phyloP scores from a whole-genome alignment of 169 alveolate species.

The Toxoplasma gondii region DNA sequence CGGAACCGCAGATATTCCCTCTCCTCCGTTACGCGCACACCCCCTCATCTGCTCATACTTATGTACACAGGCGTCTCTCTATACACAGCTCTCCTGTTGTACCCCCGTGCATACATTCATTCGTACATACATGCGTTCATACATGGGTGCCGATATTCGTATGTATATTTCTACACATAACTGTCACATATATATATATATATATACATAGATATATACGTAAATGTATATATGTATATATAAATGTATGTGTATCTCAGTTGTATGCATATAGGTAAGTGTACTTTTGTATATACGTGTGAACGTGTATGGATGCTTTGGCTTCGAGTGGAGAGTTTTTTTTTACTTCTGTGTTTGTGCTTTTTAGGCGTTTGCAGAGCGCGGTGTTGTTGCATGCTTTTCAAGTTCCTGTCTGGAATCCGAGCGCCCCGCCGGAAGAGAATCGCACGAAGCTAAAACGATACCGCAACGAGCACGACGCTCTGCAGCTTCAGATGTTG shows the following conservation, averaged over 20 bases:
- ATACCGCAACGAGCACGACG: conserved; percentile 33
- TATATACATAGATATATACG: no score
- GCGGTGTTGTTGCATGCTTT: conserved; percentile 35
- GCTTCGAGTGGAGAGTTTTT: no score
- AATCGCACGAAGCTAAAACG: not conserved
- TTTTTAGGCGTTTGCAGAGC: not conserved
- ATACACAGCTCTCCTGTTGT: no score
- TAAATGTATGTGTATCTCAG: no score
- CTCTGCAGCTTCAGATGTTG: conserved; percentile 5
- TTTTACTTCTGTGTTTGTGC: not conserved
- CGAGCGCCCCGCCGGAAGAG: conserved; percentile 30
- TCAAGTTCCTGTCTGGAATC: conserved; percentile 31
- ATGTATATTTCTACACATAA: not conserved
- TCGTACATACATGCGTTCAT: no score
- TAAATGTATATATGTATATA: not conserved
- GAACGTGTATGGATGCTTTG: no score
- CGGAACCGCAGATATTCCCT: not conserved
- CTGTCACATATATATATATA: not conserved
- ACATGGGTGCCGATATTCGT: not conserved
- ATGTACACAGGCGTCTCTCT: no score
- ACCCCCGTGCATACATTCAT: no score
- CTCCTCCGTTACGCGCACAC: no score
- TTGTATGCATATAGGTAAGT: no score
- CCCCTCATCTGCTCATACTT: no score
- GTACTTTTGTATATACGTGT: no score